Evolutionary conservation across 306 rosid genomes (phyloP).

Genomic region (Dalbergia cochinchinensis): DNA sequence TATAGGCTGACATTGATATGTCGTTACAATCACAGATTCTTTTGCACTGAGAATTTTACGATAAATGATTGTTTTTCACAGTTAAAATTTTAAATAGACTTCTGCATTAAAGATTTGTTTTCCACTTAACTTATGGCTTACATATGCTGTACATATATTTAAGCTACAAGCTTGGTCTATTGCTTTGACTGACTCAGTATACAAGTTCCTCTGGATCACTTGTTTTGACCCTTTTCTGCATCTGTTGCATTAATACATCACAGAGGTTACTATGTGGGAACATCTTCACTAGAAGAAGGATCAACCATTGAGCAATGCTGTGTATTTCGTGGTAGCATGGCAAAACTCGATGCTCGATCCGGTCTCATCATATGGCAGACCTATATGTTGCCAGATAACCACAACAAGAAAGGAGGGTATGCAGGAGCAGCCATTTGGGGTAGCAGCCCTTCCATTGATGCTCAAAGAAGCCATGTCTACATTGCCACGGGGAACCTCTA

Average conservation of each 20-base stretch:
- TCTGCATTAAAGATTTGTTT: too few species aligned
- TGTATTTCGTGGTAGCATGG: constrained; percentile 65
- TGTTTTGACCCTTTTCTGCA: background rate
- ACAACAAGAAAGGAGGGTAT: constrained; percentile 44
- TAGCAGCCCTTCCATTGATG: constrained; percentile 79
- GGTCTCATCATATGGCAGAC: constrained; percentile 70
- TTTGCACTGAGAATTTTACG: too few species aligned
- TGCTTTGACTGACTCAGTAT: background rate
- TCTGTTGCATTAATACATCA: background rate
- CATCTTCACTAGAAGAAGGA: constrained; percentile 52
- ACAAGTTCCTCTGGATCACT: background rate
- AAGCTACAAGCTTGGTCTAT: background rate
- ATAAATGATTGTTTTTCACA: too few species aligned
- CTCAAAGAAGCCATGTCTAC: constrained; percentile 52
- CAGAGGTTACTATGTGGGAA: constrained; percentile 46
- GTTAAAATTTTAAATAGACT: too few species aligned
- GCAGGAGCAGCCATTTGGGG: constrained; percentile 82
- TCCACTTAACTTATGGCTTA: too few species aligned
- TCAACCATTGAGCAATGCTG: constrained; percentile 54
- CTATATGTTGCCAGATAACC: constrained; percentile 66
- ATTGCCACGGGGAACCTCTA: constrained; percentile 73
- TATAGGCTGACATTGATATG: too few species aligned
- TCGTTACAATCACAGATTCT: too few species aligned
- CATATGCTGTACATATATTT: too few species aligned
- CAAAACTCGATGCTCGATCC: constrained; percentile 44